Evolutionary conservation across 164 flowering plant genomes (phyloP).

Genomic region (Sextonia rubra): DNA sequence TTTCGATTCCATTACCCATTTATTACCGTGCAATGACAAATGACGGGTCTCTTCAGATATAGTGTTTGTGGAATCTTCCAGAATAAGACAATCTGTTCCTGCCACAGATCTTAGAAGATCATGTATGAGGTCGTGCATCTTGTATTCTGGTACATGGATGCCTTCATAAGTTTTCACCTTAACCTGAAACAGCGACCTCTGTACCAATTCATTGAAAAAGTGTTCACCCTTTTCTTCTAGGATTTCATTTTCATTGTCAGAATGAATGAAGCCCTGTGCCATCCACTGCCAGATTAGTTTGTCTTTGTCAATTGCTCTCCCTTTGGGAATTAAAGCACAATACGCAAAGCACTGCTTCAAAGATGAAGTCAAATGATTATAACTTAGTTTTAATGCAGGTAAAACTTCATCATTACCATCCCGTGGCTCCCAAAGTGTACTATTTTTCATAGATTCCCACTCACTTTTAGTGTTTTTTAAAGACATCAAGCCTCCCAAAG

Average conservation of each 20-base stretch:
- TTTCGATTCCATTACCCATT: neutral
- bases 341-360: constrained; percentile 18
- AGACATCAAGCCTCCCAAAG: constrained; percentile 9
- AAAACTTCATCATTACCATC: neutral
- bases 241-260: neutral
- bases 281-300: constrained; percentile 15
- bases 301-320: constrained; percentile 2
- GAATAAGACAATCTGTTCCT: no score
- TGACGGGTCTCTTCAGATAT: neutral
- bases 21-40: neutral
- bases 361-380: constrained; percentile 14
- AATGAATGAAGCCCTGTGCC: constrained; percentile 16
- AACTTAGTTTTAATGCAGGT: constrained; percentile 18
- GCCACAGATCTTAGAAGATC: no score
- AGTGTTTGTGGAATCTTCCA: no score
- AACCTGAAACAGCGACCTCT: constrained; percentile 10
- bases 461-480: constrained; percentile 1
- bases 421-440: constrained; percentile 7
- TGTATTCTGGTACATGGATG: no score
- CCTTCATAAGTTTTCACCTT: neutral
- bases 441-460: constrained; percentile 10
- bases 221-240: constrained; percentile 5
- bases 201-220: constrained; percentile 1
- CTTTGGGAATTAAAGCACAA: constrained; percentile 21
- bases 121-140: no score